Percentiles rank a stretch among this genome's conserved stretches.
Evolutionary conservation across 352 stramenopile genomes (phyloP).

Genomic region (Phytopythium montanum): DNA sequence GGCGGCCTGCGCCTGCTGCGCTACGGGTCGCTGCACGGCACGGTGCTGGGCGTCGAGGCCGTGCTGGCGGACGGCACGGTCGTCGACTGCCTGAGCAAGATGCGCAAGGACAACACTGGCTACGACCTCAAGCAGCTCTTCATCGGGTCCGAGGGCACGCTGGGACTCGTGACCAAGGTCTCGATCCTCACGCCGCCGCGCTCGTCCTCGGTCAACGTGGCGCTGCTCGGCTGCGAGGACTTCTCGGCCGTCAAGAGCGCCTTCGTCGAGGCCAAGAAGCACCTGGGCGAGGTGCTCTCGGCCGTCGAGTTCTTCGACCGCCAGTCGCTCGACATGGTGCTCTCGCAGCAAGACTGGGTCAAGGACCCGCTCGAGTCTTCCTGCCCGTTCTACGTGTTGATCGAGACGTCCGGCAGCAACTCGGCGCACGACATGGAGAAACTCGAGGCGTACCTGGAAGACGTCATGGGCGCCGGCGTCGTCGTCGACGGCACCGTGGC

Average conservation of each 20-base stretch:
- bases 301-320: constrained; percentile 96
- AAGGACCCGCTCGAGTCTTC: constrained; percentile 62
- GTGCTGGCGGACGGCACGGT: constrained; percentile 90
- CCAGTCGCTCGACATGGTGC: constrained; percentile 85
- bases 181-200: constrained; percentile 71
- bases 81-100: constrained; percentile 89
- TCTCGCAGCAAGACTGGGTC: constrained; percentile 59
- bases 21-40: constrained; percentile 94
- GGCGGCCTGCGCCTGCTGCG: constrained; percentile 92
- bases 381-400: constrained; percentile 92
- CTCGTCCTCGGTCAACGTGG: constrained; percentile 82
- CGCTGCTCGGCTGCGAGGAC: constrained; percentile 87
- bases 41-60: constrained; percentile 93
- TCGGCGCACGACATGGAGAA: constrained; percentile 91
- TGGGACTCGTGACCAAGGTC: constrained; percentile 94
- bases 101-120: constrained; percentile 98
- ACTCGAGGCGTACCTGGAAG: constrained; percentile 80
- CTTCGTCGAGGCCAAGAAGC: constrained; percentile 80
- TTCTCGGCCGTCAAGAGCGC: constrained; percentile 84
- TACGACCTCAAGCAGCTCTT: constrained; percentile 98
- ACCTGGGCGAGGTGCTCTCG: constrained; percentile 93
- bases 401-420: constrained; percentile 95
- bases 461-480: constrained; percentile 57
- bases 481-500: constrained; percentile 92
- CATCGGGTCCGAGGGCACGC: constrained; percentile 95